Base-by-base conservation (phyloP, 805 yeast genomes). In the Candida michaelii region DNA sequence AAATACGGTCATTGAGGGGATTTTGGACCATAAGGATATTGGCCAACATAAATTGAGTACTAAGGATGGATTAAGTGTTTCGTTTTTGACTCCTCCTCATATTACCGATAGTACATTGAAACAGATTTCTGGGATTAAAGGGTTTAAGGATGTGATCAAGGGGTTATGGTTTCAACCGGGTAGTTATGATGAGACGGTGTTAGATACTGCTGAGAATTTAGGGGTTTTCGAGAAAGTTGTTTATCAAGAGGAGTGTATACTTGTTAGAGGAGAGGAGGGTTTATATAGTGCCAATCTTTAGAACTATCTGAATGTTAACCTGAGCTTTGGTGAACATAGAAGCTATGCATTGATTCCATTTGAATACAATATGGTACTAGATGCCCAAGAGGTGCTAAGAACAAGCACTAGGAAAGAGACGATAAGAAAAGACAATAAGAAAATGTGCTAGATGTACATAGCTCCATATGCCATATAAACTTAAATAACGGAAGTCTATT, bases 131-230 rank as follows among this genome's bases (percentile, higher is more conserved):
- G 56, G 72, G 0, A 54, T 82, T 27, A 59, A 68, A 9, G 69
- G 69, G 12, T 61, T 77, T 44, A 52, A 60, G 23, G 39, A 54
- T 12, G 43, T 62, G 0, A 63, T 84, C 12, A 75, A 74, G 51
- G 80, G 83, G 1, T 64, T 85, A 12, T 88, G 95, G 95, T 81
- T 85, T 50, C 95, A 87, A 55, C 95, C 95, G 0, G 95, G 95
- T 0, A 76, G 89, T 16, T 85, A 77, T 50, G 81, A 83, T 52
- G 54, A 57, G 2, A 71, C 66, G 10, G 77, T 76, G 3, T 65
- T 83, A 13, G 64, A 72, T 1, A 60, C 60, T 25, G 73, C 75
- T n/a, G 56, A 51, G 35, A 54, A 47, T 24, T 58, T 60, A 45
- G 76, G 63, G n/a, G 57, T 57, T 18, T 52, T 49, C 4, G 68